Evolutionary conservation across 2,329 filamentous ascomycete genomes (phyloP).

Genomic region (Pseudocercospora musae): DNA sequence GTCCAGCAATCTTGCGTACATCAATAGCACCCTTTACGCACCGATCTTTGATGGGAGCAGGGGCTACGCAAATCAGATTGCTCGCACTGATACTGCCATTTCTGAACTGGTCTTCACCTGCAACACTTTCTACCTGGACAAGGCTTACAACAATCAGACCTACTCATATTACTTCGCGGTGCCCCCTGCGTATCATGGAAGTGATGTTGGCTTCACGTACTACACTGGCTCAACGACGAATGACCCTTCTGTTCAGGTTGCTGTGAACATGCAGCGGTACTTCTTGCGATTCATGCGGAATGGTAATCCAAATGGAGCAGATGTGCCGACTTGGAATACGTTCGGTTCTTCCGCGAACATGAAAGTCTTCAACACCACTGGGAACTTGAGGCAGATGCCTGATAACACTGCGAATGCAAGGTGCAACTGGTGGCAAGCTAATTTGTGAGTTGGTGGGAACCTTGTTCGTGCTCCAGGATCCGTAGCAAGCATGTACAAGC

Average conservation of each 20-base stretch:
- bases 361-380: conserved; percentile 38
- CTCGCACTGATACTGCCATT: conserved; percentile 42
- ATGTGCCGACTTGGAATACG: conserved; percentile 45
- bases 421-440: conserved; percentile 53
- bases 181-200: conserved; percentile 52
- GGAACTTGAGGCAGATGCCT: conserved; percentile 29
- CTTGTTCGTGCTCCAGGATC: neutral
- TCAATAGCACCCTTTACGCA: conserved; percentile 49
- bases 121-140: conserved; percentile 51
- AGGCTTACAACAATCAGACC: conserved; percentile 46
- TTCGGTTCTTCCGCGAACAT: conserved; percentile 47
- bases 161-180: conserved; percentile 54
- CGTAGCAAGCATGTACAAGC: neutral
- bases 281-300: conserved; percentile 44
- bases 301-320: conserved; percentile 39
- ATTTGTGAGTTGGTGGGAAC: neutral
- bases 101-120: conserved; percentile 49
- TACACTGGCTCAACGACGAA: conserved; percentile 38
- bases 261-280: conserved; percentile 46
- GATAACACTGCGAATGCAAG: conserved; percentile 49
- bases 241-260: conserved; percentile 26
- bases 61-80: conserved; percentile 46
- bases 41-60: conserved; percentile 22
- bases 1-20: conserved; percentile 39
- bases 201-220: conserved; percentile 54